These are phyloP conservation scores for Peniophora sp. DNA, from an alignment of 1,284 basidiomycete species.

Conservation along the genomic window DNA sequence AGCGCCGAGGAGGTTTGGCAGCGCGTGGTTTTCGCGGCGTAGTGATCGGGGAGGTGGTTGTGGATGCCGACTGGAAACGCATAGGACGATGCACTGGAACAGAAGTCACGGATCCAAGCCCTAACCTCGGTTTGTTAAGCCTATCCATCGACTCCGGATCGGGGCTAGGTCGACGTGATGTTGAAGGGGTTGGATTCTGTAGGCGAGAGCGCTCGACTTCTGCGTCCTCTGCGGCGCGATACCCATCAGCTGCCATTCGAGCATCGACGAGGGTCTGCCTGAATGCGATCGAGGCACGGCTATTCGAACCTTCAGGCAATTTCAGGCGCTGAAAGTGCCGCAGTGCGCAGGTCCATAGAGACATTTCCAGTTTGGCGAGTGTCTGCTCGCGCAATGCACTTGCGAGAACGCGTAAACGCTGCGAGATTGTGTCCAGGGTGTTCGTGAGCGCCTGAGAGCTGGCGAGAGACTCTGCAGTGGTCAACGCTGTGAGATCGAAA, in stretches of 20 bases:
- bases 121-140: background rate
- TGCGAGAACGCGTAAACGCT: constrained; percentile 24
- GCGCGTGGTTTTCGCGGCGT: too few species aligned
- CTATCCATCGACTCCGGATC: constrained; percentile 14
- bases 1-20: too few species aligned
- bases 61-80: too few species aligned
- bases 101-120: too few species aligned
- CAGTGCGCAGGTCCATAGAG: constrained; percentile 45
- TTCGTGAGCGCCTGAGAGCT: constrained; percentile 6
- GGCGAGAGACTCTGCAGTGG: constrained; percentile 8
- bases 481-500: constrained; percentile 1
- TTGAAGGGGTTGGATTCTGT: constrained; percentile 2
- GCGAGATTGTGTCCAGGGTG: constrained; percentile 15
- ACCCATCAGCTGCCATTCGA: constrained; percentile 12
- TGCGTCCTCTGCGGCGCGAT: constrained; percentile 40
- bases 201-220: constrained; percentile 32
- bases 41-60: too few species aligned
- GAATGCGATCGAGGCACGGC: constrained; percentile 19
- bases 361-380: constrained; percentile 36
- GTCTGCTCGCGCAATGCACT: constrained; percentile 23
- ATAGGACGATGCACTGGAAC: too few species aligned
- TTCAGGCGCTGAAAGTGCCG: constrained; percentile 32
- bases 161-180: too few species aligned
- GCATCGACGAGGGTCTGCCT: constrained; percentile 33
- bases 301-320: background rate